Evolutionary conservation across 164 flowering plant species (phyloP), one percentile per base, ranked within the genome.

Genomic region (Akebia trifoliata): DNA sequence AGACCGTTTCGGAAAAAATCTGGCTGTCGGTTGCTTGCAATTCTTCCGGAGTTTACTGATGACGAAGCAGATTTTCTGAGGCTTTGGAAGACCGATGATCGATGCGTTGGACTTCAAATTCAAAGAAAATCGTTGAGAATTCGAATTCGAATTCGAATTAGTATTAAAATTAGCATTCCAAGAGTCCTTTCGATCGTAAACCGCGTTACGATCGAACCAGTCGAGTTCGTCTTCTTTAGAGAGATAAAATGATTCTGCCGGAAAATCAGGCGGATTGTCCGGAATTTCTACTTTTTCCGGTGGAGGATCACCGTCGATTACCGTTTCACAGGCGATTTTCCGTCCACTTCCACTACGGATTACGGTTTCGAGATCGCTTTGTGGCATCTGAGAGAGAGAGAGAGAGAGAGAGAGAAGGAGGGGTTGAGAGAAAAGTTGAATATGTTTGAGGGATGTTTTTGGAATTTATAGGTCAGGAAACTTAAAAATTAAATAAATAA

Each of bases 241-340:
- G 6, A 90, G 80, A 70, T 78, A 80, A 59, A 85, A 87, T 0
- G 97, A 90, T 8, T 85, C 90, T 4, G 95, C 87, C 21, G 97
- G 95, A 29, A 55, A 57, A 64, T 85, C 84, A 0, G 76, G 61
- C 2, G 60, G 12, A 40, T 35, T 21, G 48, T 44, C 3, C 11
- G n/a, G n/a, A n/a, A n/a, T n/a, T n/a, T 56, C 47, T 15, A 25
- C 8, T 7, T 5, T 43, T 6, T 17, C 60, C 49, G 49, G 14
- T 17, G 53, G 22, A 1, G 17, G 46, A 4, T 62, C 51, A 26
- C 32, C 67, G 39, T 50, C 62, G 53, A 74, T 75, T 1, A 71
- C 60, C 2, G 84, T 75, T 34, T 83, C 94, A 61, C 87, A 81
- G 50, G 81, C 70, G 69, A 81, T 70, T 50, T 79, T 84, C n/a